phyloP scores from a whole-genome alignment of 768 basidiomycete species.

The Mycena capillaripes region DNA sequence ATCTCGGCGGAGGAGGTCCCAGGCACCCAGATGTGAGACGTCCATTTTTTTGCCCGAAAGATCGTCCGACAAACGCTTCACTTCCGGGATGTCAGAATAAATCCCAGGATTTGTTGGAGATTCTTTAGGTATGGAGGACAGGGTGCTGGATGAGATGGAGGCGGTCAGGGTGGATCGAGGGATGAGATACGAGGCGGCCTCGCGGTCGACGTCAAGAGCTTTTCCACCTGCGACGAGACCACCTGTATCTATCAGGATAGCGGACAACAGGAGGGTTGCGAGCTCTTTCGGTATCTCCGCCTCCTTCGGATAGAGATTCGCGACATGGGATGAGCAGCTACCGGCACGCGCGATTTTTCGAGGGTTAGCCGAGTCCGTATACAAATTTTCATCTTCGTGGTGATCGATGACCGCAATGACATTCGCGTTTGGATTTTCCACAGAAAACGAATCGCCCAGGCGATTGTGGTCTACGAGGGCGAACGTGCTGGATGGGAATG shows the following conservation, averaged over 20 bases:
- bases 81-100: conserved; percentile 48
- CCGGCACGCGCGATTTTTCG: conserved; percentile 80
- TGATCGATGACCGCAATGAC: conserved; percentile 92
- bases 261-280: conserved; percentile 83
- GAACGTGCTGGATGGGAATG: conserved; percentile 70
- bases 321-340: conserved; percentile 80
- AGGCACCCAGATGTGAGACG: conserved; percentile 74
- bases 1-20: conserved; percentile 92
- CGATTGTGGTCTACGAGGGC: conserved; percentile 95
- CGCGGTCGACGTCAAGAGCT: conserved; percentile 73
- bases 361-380: conserved; percentile 73
- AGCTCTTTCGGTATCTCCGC: conserved; percentile 69
- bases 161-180: conserved; percentile 64
- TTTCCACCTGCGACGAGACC: conserved; percentile 87
- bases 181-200: conserved; percentile 75
- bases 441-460: conserved; percentile 61
- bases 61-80: conserved; percentile 63
- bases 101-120: conserved; percentile 25
- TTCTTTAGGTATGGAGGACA: conserved; percentile 20
- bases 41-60: conserved; percentile 74
- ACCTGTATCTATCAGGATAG: conserved; percentile 89
- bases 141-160: conserved; percentile 40
- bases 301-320: conserved; percentile 47
- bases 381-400: conserved; percentile 85
- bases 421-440: conserved; percentile 54